phyloP scores from a whole-genome alignment of 2,329 filamentous ascomycete species.

The Alternaria brassicae region DNA sequence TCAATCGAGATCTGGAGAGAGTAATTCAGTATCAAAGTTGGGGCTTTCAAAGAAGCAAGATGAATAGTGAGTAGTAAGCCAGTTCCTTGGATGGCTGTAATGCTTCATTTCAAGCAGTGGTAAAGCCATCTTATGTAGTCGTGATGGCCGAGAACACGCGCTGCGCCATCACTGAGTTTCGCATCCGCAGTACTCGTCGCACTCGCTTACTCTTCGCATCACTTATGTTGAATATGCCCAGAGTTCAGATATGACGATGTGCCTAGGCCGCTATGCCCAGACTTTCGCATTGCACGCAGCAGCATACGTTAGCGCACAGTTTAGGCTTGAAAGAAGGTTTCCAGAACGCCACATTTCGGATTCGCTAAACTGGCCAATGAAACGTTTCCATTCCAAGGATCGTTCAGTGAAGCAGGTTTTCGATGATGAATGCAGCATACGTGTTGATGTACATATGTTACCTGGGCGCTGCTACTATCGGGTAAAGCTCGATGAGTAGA shows the following conservation, averaged over 20 bases:
- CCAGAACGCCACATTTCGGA: conserved; percentile 7
- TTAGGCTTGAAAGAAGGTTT: not conserved
- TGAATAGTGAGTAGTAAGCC: not conserved
- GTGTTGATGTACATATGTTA: not conserved
- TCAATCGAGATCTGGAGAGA: not conserved
- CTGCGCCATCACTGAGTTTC: not conserved
- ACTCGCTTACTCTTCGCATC: conserved; percentile 2
- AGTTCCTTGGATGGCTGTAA: not conserved
- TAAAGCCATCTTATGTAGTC: not conserved
- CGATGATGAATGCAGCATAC: not conserved
- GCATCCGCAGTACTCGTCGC: conserved; percentile 1
- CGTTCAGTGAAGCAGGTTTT: not conserved
- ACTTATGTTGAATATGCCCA: not conserved
- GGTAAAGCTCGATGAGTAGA: not conserved
- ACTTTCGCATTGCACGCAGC: conserved; percentile 2
- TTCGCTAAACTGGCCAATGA: conserved; percentile 12
- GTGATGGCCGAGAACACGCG: not conserved
- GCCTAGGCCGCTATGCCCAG: not conserved
- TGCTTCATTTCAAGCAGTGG: not conserved
- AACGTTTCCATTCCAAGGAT: not conserved
- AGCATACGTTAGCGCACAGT: not conserved
- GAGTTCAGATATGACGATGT: not conserved
- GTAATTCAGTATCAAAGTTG: not conserved
- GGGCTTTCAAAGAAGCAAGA: not conserved
- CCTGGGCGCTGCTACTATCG: not conserved